Base-by-base conservation (phyloP, 2,329 filamentous ascomycete species). In the Talaromyces pinophilus region DNA sequence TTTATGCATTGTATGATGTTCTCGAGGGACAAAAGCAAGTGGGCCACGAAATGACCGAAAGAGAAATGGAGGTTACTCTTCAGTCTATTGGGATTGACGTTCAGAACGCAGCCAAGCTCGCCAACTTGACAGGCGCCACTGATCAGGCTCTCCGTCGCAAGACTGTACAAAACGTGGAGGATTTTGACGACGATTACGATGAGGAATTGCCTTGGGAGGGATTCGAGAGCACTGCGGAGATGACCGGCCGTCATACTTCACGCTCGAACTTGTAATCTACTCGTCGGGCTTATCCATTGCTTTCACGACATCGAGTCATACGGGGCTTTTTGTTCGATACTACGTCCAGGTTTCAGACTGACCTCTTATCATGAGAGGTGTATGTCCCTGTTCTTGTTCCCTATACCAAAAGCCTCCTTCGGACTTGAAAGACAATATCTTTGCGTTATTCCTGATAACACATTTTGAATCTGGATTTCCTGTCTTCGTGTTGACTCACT, bases 1-100 rank as follows among this genome's bases (percentile, higher is more conserved):
- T 96, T 50, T 96, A 96, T 78, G 86, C 87, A 50, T 82, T 96
- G 15, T 92, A 93, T 71, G 92, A 96, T 75, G 92, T 95, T 0
- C 82, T 95, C 0, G 92, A 94, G 77, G 91, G 90, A 5, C 91
- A 93, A 75, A 92, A 90, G 79, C 82, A 83, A 40, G 83, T 84
- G 2, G 87, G 87, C 0, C 85, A 87, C 72, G 82, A 85, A 69
- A 88, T 90, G 84, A 85, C 82, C 0, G 84, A 86, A 70, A 84
- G 87, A 22, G 85, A 88, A 71, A 81, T 89, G 52, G 88, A 90
- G 71, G 82, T 88, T 71, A 91, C 89, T 0, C 82, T 91, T 15
- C 74, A 80, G 61, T 79, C 77, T 1, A 79, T 81, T 68, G 79
- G 79, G 5, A 76, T 81, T 66, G 74, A 79, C 67, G 66, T 71